Evolutionary conservation across 306 rosid species (phyloP).

Genomic region (Quercus parvula): DNA sequence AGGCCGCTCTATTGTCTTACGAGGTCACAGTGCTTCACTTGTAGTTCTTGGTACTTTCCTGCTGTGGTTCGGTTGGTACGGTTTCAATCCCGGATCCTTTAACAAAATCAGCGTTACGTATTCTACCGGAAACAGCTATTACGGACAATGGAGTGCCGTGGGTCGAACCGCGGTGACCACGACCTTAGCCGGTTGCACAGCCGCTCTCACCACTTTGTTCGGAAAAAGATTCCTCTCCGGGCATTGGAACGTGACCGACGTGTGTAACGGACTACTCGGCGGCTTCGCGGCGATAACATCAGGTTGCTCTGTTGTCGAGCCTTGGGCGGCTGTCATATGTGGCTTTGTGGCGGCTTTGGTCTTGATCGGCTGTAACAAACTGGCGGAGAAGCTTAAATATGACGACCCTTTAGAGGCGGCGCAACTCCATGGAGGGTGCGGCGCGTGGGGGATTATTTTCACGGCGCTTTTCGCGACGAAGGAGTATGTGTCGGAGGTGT

Average conservation of each 20-base stretch:
- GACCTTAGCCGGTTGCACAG: slow-evolving; percentile 74
- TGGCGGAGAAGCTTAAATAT: slow-evolving; percentile 55
- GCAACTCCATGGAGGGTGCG: slow-evolving; percentile 92
- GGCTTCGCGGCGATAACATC: slow-evolving; percentile 88
- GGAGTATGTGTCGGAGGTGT: slow-evolving; percentile 66
- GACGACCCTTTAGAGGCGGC: slow-evolving; percentile 93
- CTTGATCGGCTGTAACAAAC: slow-evolving; percentile 49
- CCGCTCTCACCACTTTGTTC: slow-evolving; percentile 81
- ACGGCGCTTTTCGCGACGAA: slow-evolving; percentile 72
- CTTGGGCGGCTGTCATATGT: slow-evolving; percentile 86
- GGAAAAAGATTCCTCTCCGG: slow-evolving; percentile 77
- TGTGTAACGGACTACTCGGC: slow-evolving; percentile 80
- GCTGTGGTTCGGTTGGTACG: slow-evolving; percentile 99
- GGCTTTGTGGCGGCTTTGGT: slow-evolving; percentile 72
- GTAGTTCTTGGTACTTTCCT: slow-evolving; percentile 80
- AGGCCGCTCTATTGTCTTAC: slow-evolving; percentile 44
- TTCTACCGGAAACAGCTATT: slow-evolving; percentile 30
- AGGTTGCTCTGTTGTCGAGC: slow-evolving; percentile 91
- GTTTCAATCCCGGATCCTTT: slow-evolving; percentile 92
- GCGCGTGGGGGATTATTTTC: slow-evolving; percentile 92
- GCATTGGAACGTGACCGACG: slow-evolving; percentile 92
- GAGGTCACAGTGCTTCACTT: slow-evolving; percentile 71
- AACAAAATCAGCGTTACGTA: slow-evolving; percentile 44
- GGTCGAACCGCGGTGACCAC: slow-evolving; percentile 93
- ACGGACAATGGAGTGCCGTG: slow-evolving; percentile 90